Evolutionary conservation across 345 rosid species (phyloP), one percentile per base, ranked within the genome.

Genomic region (Turnera subulata): DNA sequence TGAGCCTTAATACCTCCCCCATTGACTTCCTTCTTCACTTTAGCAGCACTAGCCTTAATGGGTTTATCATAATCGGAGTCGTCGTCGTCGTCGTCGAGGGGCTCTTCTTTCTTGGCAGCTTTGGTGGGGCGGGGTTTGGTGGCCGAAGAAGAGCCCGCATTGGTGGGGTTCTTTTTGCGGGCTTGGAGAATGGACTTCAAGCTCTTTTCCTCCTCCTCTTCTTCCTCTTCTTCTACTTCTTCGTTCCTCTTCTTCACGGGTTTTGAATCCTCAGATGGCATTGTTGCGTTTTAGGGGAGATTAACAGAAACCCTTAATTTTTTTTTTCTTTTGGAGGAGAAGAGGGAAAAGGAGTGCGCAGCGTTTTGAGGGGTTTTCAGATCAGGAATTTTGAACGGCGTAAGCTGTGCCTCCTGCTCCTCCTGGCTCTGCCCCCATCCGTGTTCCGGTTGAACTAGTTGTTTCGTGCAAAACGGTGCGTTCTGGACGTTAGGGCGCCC

Each of bases 251-350:
- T 20, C 62, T 74, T 75, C 72, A 64, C 32, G 33, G 77, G 29
- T 59, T 74, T 79, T 7, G 78, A 58, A 50, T 83, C 89, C 62
- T 79, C 86, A 1, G 84, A 76, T 23, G 88, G 75, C 97, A 88
- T 91, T 4, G 8, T 29, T 29, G 8, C 35, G 35, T 8, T 29
- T n/a, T n/a, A n/a, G n/a, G n/a, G n/a, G n/a, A n/a, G n/a, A n/a
- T n/a, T n/a, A n/a, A n/a, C n/a, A n/a, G n/a, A n/a, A n/a, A n/a
- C n/a, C n/a, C n/a, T n/a, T n/a, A n/a, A n/a, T n/a, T n/a, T n/a
- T n/a, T n/a, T n/a, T n/a, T n/a, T n/a, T n/a, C n/a, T n/a, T n/a
- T n/a, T n/a, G n/a, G n/a, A n/a, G n/a, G n/a, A n/a, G n/a, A n/a
- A n/a, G n/a, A n/a, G n/a, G n/a, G n/a, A n/a, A n/a, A n/a, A n/a